Base-by-base conservation (phyloP, 2,329 filamentous ascomycete species). In the Beauveria sp. region DNA sequence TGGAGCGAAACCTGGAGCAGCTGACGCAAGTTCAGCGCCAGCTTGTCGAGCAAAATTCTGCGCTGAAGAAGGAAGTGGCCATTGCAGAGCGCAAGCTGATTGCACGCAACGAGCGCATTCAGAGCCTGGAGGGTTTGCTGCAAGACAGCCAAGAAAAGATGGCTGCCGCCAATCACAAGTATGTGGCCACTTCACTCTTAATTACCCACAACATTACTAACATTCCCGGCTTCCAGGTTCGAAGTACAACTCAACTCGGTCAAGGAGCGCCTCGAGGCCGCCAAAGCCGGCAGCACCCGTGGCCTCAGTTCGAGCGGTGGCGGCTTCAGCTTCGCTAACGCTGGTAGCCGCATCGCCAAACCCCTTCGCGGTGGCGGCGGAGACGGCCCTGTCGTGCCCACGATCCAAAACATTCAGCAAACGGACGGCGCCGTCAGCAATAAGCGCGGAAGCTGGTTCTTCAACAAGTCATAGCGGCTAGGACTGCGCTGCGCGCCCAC, bases 81-180 rank as follows among this genome's bases (percentile, higher is more conserved):
- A 99, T 99, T 72, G 95, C 95, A 0, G 95, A 99, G 81, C 86
- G 95, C 69, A 99, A 99, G 77, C 82, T 99, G 65, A 96, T 96
- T 74, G 95, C 95, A 26, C 84, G 95, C 68, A 98, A 98, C 72
- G 95, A 99, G 81, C 89, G 95, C 62, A 99, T 99, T 73, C 88
- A 96, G 75, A 96, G 90, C 73, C 81, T 99, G 51, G 95, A 99
- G 79, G 88, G 85, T 70, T 79, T 99, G 71, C 82, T 99, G 69
- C 92, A 96, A 74, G 95, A 99, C 75, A 96, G 91, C 72, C 95
- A 99, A 78, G 95, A 99, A 81, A 99, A 99, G 80, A 84, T 99
- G 73, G 96, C 93, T 38, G 89, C 93, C 64, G 93, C 95, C 46
- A 99, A 97, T 75, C 93, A 98, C 78, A 90, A 96, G 95, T 97